Conservation (phyloP, 2,329 filamentous ascomycete species). For the Trichoderma koningii region DNA sequence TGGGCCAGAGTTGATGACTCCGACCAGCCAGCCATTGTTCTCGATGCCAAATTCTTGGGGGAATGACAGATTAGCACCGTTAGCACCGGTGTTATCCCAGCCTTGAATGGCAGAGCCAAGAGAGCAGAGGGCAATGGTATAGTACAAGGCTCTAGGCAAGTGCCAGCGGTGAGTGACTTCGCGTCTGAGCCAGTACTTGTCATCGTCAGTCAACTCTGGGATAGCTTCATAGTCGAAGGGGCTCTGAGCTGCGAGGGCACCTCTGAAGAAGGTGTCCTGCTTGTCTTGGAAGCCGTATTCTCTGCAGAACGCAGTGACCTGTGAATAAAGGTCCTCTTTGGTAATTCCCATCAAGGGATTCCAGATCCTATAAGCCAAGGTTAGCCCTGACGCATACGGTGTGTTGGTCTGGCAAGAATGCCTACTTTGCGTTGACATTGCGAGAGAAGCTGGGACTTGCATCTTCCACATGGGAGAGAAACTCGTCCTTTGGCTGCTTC, state of each 20-base stretch:
- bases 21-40: constrained; percentile 54
- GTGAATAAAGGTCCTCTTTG: constrained; percentile 31
- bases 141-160: constrained; percentile 35
- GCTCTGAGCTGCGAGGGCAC: constrained; percentile 37
- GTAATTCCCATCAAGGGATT: constrained; percentile 36
- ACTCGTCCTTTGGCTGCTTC: constrained; percentile 32
- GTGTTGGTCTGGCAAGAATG: no score
- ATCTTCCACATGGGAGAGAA: constrained; percentile 32
- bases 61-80: constrained; percentile 45
- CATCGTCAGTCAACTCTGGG: constrained; percentile 33
- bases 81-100: constrained; percentile 50
- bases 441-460: constrained; percentile 32
- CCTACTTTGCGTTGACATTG: constrained; percentile 40
- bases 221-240: constrained; percentile 31
- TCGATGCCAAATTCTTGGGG: constrained; percentile 42
- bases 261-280: constrained; percentile 35
- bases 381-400: background rate
- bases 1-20: constrained; percentile 54
- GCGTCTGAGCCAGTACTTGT: constrained; percentile 32
- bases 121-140: constrained; percentile 36
- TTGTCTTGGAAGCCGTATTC: constrained; percentile 36
- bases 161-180: constrained; percentile 39
- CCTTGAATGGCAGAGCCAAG: constrained; percentile 41
- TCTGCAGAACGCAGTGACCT: constrained; percentile 34
- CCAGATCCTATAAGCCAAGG: constrained; percentile 30